Evolutionary conservation across 2,329 filamentous ascomycete genomes (phyloP).

Genomic region (Eutypella sp.): DNA sequence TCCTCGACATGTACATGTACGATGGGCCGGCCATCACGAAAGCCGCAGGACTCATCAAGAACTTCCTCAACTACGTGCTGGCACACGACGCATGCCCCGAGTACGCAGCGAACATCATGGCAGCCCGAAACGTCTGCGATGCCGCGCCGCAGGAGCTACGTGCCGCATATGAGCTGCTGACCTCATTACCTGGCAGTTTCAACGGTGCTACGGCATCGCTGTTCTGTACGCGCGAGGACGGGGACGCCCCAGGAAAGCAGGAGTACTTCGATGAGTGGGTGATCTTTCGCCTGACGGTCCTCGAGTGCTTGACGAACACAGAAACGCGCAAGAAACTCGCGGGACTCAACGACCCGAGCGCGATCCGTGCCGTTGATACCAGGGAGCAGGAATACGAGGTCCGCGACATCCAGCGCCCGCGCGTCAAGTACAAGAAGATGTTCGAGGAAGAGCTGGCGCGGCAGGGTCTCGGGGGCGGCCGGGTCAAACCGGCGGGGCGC

Average conservation of each 20-base stretch:
- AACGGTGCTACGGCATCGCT: slow-evolving; percentile 70
- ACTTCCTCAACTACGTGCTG: slow-evolving; percentile 84
- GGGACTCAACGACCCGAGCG: slow-evolving; percentile 17
- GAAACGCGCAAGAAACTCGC: slow-evolving; percentile 26
- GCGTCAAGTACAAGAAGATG: slow-evolving; percentile 9
- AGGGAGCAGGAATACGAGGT: slow-evolving; percentile 59
- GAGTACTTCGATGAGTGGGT: slow-evolving; percentile 36
- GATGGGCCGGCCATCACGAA: slow-evolving; percentile 50
- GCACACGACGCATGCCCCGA: slow-evolving; percentile 85
- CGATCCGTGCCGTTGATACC: slow-evolving; percentile 37
- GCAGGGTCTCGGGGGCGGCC: slow-evolving; percentile 10
- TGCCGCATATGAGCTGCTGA: slow-evolving; percentile 46
- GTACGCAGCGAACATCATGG: slow-evolving; percentile 60
- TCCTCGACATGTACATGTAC: slow-evolving; percentile 52
- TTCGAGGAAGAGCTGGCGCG: slow-evolving; percentile 15
- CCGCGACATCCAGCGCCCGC: slow-evolving; percentile 38
- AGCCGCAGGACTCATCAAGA: slow-evolving; percentile 65
- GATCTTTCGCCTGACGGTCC: slow-evolving; percentile 40
- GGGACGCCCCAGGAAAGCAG: slow-evolving; percentile 24
- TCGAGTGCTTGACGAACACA: slow-evolving; percentile 22
- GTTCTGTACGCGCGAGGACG: slow-evolving; percentile 41
- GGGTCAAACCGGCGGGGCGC: slow-evolving; percentile 39
- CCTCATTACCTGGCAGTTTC: slow-evolving; percentile 68
- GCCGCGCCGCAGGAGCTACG: slow-evolving; percentile 63
- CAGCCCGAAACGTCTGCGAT: slow-evolving; percentile 63